Evolutionary conservation across 345 rosid genomes (phyloP), one percentile per base, ranked within the genome.

Genomic region (Excoecaria cochinchinensis): DNA sequence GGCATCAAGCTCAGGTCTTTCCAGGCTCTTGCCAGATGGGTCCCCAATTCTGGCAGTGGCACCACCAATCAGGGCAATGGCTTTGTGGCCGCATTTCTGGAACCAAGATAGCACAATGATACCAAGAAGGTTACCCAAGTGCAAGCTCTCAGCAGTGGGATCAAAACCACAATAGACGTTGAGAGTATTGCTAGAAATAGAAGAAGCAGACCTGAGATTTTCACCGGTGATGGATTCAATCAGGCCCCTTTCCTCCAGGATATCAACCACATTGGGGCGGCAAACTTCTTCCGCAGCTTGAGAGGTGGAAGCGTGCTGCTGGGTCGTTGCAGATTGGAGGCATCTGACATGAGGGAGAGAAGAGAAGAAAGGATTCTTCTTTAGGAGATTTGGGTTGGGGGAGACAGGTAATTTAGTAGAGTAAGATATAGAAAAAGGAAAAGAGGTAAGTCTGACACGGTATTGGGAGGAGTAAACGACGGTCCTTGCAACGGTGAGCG

Each of bases 101-200:
- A 95, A 95, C 98, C 99, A 92, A 58, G 98, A 95, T 56, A 95
- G 96, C 5, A 92, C 98, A 76, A 95, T 90, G 79, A 95, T 86
- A 48, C 94, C 98, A 21, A 95, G 84, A 44, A 95, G 97, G 65
- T 95, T 95, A 60, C 98, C 99, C 79, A 92, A 83, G 85, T 95
- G 99, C 60, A 95, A 85, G 75, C 92, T 90, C 89, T 91, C 93
- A 42, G 96, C 98, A 0, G 98, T 95, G 3, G 99, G 99, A 84
- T 95, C 98, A 82, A 95, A 95, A 69, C 99, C 99, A 63, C 98
- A 95, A 81, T 95, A 95, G 57, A 85, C 97, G 48, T 78, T 87
- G 60, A 91, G 87, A 46, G 88, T 66, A 70, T 55, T 3, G 70
- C 81, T 48, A 80, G 85, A 69, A 36, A 79, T 74, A 57, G 92